Evolutionary conservation across 2,329 filamentous ascomycete species (phyloP).

Genomic region (Shiraia sp.): DNA sequence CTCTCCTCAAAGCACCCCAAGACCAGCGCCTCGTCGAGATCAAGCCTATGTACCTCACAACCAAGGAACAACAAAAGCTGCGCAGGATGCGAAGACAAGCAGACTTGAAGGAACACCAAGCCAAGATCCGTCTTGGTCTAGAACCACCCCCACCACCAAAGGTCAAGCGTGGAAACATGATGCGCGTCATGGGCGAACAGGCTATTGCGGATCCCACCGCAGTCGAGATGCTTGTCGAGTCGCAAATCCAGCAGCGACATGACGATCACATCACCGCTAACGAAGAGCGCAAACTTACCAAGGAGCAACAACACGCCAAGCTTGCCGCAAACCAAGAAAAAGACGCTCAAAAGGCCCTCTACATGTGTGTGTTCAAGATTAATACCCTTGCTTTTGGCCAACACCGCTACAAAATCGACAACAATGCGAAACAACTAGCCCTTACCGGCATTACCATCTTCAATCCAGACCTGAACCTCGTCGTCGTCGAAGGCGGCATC

Average conservation of each 20-base stretch:
- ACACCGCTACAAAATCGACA: slow-evolving; percentile 89
- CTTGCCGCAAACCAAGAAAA: slow-evolving; percentile 79
- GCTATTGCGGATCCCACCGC: slow-evolving; percentile 96
- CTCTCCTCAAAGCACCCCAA: slow-evolving; percentile 87
- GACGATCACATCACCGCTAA: slow-evolving; percentile 78
- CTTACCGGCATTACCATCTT: slow-evolving; percentile 91
- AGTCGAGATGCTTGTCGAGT: slow-evolving; percentile 90
- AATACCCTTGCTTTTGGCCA: slow-evolving; percentile 87
- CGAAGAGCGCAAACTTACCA: slow-evolving; percentile 82
- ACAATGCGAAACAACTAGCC: slow-evolving; percentile 86
- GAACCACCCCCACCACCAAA: slow-evolving; percentile 91
- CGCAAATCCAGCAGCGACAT: slow-evolving; percentile 85
- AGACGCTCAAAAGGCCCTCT: slow-evolving; percentile 84
- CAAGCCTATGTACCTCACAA: slow-evolving; percentile 91
- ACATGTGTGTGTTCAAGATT: slow-evolving; percentile 86
- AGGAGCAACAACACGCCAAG: slow-evolving; percentile 86
- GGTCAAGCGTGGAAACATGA: slow-evolving; percentile 95
- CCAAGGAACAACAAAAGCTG: slow-evolving; percentile 87
- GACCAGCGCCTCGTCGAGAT: slow-evolving; percentile 77
- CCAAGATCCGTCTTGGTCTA: slow-evolving; percentile 89
- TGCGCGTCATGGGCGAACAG: slow-evolving; percentile 92
- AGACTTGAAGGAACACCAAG: slow-evolving; percentile 92
- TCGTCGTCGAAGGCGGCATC: slow-evolving; percentile 88
- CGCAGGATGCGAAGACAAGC: slow-evolving; percentile 88
- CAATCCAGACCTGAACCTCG: slow-evolving; percentile 83